phyloP scores from a whole-genome alignment of 345 rosid genomes.

The Pistacia atlantica region DNA sequence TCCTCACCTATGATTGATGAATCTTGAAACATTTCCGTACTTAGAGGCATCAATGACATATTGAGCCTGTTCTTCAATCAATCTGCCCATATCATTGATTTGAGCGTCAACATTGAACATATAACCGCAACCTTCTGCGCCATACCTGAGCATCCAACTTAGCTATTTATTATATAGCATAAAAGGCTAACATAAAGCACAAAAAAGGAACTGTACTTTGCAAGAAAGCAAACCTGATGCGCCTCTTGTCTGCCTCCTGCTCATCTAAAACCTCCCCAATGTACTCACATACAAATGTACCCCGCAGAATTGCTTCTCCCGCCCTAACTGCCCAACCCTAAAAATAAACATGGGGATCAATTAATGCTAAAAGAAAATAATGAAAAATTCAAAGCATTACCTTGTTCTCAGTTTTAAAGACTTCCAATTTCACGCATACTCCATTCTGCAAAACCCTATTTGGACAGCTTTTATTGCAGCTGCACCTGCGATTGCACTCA shows the following conservation, averaged over 20 bases:
- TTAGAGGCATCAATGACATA: constrained; percentile 80
- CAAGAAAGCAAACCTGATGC: constrained; percentile 50
- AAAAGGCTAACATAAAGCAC: constrained; percentile 9
- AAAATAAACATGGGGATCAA: constrained; percentile 17
- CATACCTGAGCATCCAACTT: constrained; percentile 52
- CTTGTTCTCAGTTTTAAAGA: constrained; percentile 77
- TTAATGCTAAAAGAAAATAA: constrained; percentile 10
- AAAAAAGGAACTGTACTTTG: constrained; percentile 15
- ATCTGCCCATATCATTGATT: constrained; percentile 81
- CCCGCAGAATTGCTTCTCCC: constrained; percentile 77
- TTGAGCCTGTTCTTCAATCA: constrained; percentile 61
- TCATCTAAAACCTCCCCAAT: constrained; percentile 81
- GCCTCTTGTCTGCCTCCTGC: constrained; percentile 66
- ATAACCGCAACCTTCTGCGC: constrained; percentile 57
- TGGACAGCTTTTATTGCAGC: constrained; percentile 74
- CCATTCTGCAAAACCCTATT: constrained; percentile 96
- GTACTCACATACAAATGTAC: constrained; percentile 89
- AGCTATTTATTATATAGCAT: constrained; percentile 3
- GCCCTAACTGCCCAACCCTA: constrained; percentile 99
- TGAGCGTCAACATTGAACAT: constrained; percentile 65
- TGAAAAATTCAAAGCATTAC: constrained; percentile 40
- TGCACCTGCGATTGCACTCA: constrained; percentile 86
- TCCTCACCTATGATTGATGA: constrained; percentile 93
- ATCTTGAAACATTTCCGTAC: constrained; percentile 81
- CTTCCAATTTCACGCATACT: constrained; percentile 67